phyloP scores from a whole-genome alignment of 768 basidiomycete species.

The Pisolithus sp. region DNA sequence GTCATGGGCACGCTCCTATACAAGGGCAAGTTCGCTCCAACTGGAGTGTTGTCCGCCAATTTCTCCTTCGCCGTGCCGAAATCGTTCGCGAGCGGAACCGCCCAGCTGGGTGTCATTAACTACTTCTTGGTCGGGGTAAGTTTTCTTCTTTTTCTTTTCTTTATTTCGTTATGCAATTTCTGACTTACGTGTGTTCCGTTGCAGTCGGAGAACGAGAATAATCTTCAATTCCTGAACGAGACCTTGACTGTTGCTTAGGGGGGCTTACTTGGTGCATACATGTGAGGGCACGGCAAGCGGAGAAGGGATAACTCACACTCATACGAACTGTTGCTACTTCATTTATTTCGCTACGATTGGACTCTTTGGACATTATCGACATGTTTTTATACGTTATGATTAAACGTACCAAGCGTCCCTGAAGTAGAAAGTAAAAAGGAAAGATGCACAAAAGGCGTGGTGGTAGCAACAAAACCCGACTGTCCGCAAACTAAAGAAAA shows the following conservation, averaged over 20 bases:
- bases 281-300: neutral
- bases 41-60: conserved; percentile 20
- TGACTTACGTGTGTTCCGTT: neutral
- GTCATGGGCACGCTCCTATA: conserved; percentile 29
- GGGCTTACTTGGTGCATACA: neutral
- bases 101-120: conserved; percentile 33
- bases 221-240: conserved; percentile 20
- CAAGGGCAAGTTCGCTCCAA: conserved; percentile 26
- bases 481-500: no score
- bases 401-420: no score
- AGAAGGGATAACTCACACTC: neutral
- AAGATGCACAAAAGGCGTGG: no score
- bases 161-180: neutral
- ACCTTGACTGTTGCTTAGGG: conserved; percentile 9
- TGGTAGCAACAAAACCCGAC: no score
- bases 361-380: no score
- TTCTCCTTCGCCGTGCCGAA: conserved; percentile 28
- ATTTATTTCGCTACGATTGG: no score
- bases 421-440: no score
- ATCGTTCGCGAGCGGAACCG: conserved; percentile 19
- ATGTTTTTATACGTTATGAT: no score
- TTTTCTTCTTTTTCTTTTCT: neutral
- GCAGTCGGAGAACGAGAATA: conserved; percentile 7
- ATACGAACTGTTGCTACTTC: no score
- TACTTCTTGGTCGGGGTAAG: conserved; percentile 37